Evolutionary conservation across 345 rosid species (phyloP), one percentile per base, ranked within the genome.

Genomic region (Pistacia atlantica): DNA sequence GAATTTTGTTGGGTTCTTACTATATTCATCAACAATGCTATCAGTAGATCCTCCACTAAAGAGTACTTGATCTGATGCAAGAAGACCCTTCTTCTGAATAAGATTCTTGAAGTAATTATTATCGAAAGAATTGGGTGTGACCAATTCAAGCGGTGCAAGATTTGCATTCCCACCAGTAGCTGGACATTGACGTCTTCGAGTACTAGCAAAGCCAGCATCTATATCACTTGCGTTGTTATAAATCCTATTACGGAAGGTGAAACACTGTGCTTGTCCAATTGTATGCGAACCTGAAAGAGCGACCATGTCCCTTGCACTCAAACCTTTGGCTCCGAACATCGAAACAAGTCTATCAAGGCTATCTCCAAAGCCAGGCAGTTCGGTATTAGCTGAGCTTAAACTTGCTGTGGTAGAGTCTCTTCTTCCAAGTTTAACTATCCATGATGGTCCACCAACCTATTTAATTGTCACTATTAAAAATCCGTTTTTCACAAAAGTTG

Each of bases 271-370:
- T 73, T 83, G 88, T 33, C 92, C 90, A 18, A 88, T 74, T 17
- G 92, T 87, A 51, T 90, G 92, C 56, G 90, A 83, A 66, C 94
- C 88, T 80, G 86, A 55, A 60, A 92, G 78, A 25, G 97, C 94
- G 66, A 90, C 94, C 64, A 87, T 87, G 78, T 88, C 97, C 66
- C 80, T 77, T 8, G 81, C 85, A 74, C 80, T 84, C 10, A 90
- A 87, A 2, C 92, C 92, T 37, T 88, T 88, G 4, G 78, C 77
- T 1, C 54, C 35, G 42, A 92, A 88, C 67, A 78, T 78, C 12
- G 46, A 46, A 65, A 85, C 75, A 46, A 92, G 88, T 18, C 16
- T 80, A 11, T 28, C 59, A 2, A 89, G 86, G 72, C 81, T 73
- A 55, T 79, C 83, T 6, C 46, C 68, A 16, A 89, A 86, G 51